phyloP scores from a whole-genome alignment of 176 grass and related monocot genomes.

The Metroxylon sagu region DNA sequence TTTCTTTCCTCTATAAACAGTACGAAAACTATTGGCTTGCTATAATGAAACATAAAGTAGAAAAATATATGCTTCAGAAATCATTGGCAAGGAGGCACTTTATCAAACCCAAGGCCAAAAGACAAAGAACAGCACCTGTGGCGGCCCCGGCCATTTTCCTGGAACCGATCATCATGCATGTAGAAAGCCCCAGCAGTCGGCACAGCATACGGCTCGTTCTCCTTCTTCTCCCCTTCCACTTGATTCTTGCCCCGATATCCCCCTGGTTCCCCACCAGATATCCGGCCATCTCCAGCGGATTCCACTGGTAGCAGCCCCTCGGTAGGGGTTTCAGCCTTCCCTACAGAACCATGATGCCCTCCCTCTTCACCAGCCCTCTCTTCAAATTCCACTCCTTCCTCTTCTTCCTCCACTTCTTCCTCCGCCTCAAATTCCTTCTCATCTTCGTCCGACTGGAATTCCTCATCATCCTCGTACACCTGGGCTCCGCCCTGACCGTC shows the following conservation, averaged over 20 bases:
- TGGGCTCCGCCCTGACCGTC: constrained; percentile 76
- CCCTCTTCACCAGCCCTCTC: constrained; percentile 19
- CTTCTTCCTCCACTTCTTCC: neutral
- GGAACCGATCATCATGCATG: constrained; percentile 99
- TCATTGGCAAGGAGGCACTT: too few relatives aligned
- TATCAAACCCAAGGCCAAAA: too few relatives aligned
- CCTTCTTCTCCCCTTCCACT: constrained; percentile 42
- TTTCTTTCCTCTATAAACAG: too few relatives aligned
- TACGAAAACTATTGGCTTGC: too few relatives aligned
- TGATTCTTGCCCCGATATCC: constrained; percentile 10
- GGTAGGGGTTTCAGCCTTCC: neutral
- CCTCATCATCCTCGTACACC: constrained; percentile 53
- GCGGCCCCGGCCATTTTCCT: constrained; percentile 60
- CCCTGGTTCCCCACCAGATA: neutral
- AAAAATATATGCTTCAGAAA: too few relatives aligned
- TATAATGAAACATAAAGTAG: too few relatives aligned
- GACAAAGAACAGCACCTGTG: constrained; percentile 38
- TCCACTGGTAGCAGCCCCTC: neutral
- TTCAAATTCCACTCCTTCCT: neutral
- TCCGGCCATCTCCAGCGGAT: neutral
- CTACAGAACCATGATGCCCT: neutral
- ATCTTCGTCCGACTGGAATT: constrained; percentile 14
- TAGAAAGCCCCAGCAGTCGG: constrained; percentile 89
- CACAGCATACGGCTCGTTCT: constrained; percentile 76
- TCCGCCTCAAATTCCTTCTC: constrained; percentile 7